These are phyloP conservation scores for Alternaria viburni DNA, from an alignment of 2,329 filamentous ascomycete species.

Conservation along the genomic window DNA sequence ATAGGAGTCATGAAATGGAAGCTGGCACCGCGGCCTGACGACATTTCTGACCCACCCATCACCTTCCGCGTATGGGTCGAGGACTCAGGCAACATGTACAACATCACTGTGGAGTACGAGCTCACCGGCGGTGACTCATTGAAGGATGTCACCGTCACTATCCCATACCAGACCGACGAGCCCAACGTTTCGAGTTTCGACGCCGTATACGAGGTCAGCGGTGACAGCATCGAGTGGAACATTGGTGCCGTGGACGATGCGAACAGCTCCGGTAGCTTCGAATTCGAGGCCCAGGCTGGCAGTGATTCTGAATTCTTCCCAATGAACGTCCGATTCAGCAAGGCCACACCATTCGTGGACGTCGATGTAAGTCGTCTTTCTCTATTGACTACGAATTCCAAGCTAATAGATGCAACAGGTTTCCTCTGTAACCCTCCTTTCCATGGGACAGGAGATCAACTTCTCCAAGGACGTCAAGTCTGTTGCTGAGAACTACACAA, in stretches of 20 bases:
- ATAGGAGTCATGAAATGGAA: slow-evolving; percentile 95
- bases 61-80: slow-evolving; percentile 99
- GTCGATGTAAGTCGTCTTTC: slow-evolving; percentile 76
- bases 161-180: slow-evolving; percentile 85
- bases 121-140: slow-evolving; percentile 79
- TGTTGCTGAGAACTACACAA: slow-evolving; percentile 74
- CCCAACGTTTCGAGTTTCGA: slow-evolving; percentile 92
- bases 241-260: slow-evolving; percentile 84
- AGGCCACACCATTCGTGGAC: slow-evolving; percentile 84
- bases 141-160: slow-evolving; percentile 83
- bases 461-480: slow-evolving; percentile 85
- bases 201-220: slow-evolving; percentile 90
- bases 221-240: slow-evolving; percentile 92
- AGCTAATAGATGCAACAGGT: slow-evolving; percentile 59
- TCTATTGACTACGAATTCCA: too few relatives aligned
- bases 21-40: slow-evolving; percentile 79
- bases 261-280: slow-evolving; percentile 85
- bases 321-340: slow-evolving; percentile 89
- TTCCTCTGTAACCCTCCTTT: slow-evolving; percentile 71
- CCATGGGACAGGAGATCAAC: slow-evolving; percentile 77
- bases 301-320: slow-evolving; percentile 98
- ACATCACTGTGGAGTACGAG: slow-evolving; percentile 95
- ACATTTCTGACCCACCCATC: slow-evolving; percentile 82
- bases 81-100: slow-evolving; percentile 81
- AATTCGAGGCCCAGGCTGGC: slow-evolving; percentile 88